These are phyloP conservation scores for Daedaleopsis sinensis DNA, from an alignment of 768 basidiomycete species.

Conservation along the genomic window DNA sequence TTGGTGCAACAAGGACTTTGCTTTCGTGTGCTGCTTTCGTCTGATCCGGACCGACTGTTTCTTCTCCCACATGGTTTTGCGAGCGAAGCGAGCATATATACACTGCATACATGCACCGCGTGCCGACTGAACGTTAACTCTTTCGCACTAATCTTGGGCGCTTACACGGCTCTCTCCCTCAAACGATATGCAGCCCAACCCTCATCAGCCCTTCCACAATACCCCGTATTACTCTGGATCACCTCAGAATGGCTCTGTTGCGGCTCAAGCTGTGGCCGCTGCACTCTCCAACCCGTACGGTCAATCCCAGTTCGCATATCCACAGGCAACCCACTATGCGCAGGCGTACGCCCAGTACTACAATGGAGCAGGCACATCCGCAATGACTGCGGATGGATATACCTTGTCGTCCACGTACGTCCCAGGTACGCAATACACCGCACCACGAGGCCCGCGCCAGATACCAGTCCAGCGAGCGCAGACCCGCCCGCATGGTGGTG, in stretches of 20 bases:
- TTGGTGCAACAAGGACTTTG: constrained; percentile 22
- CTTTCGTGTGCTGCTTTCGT: constrained; percentile 7
- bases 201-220: constrained; percentile 2
- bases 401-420: constrained; percentile 36
- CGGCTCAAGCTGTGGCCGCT: constrained; percentile 28
- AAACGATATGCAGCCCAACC: constrained; percentile 12
- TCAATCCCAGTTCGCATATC: constrained; percentile 17
- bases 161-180: not conserved
- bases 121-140: not conserved
- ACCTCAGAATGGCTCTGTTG: constrained; percentile 2
- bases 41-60: not conserved
- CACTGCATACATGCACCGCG: too few relatives aligned
- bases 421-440: constrained; percentile 17
- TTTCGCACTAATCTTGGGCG: not conserved
- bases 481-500: constrained; percentile 1
- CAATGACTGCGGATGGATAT: constrained; percentile 36
- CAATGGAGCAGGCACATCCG: constrained; percentile 18
- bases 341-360: constrained; percentile 31
- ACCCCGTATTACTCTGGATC: not conserved
- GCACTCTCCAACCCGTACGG: constrained; percentile 34
- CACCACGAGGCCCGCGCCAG: constrained; percentile 6
- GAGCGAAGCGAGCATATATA: too few relatives aligned
- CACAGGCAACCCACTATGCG: constrained; percentile 37
- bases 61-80: not conserved
- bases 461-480: constrained; percentile 5